Percentiles rank a stretch among this genome's conserved stretches.
These are phyloP conservation scores for Scedosporium apiospermum DNA, from an alignment of 2,329 filamentous ascomycete species.

Conservation along the genomic window DNA sequence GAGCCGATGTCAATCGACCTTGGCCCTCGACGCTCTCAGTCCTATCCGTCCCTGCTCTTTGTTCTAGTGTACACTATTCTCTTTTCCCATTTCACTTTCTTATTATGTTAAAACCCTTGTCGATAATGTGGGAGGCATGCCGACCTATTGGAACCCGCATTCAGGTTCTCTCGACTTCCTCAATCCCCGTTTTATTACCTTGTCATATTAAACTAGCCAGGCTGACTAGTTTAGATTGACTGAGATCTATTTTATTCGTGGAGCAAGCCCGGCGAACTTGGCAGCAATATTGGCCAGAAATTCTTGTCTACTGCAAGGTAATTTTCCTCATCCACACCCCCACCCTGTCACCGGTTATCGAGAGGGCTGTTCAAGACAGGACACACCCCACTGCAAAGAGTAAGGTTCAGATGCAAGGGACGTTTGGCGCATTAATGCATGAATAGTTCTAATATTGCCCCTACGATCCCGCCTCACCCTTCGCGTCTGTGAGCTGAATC, in stretches of 20 bases:
- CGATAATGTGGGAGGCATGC: constrained; percentile 1
- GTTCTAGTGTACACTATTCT: background rate
- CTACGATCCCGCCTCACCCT: background rate
- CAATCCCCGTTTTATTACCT: background rate
- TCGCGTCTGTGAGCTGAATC: background rate
- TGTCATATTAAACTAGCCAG: background rate
- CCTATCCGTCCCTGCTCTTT: too few relatives aligned
- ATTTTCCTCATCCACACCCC: background rate
- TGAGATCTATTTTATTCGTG: too few relatives aligned
- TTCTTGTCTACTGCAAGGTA: too few relatives aligned
- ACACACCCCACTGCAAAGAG: background rate
- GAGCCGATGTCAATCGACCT: background rate
- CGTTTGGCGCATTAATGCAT: constrained; percentile 10
- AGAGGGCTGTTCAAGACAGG: background rate
- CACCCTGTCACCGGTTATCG: background rate
- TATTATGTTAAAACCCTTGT: background rate
- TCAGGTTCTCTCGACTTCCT: background rate
- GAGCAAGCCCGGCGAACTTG: too few relatives aligned
- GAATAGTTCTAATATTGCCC: constrained; percentile 8
- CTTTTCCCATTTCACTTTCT: background rate
- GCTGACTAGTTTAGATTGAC: too few relatives aligned
- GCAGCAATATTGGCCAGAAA: too few relatives aligned
- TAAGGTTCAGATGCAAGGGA: background rate
- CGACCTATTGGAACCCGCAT: background rate
- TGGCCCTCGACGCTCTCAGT: too few relatives aligned